phyloP scores from a whole-genome alignment of 225 moss, liverwort and hornwort species.

The Pleurozium schreberi region DNA sequence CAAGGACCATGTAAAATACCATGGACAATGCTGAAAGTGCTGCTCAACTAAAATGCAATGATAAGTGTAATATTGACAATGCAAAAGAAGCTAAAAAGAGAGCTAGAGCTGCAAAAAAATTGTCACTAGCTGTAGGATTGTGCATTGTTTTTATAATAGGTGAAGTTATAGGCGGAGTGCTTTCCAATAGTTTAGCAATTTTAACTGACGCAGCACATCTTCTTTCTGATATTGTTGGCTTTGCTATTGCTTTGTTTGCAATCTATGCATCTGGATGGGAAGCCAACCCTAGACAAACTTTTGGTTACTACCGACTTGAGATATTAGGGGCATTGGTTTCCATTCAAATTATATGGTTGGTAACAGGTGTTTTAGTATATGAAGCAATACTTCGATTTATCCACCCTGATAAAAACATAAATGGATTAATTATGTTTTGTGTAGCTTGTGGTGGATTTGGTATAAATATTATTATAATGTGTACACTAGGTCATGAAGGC shows the following conservation, averaged over 20 bases:
- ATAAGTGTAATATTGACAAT: constrained; percentile 29
- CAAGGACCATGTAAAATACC: not conserved
- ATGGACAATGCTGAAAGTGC: constrained; percentile 7
- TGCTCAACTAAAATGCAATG: constrained; percentile 12
- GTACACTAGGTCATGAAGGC: constrained; percentile 26
- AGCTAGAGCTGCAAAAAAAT: constrained; percentile 17
- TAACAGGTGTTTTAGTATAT: constrained; percentile 56
- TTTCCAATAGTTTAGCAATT: constrained; percentile 59
- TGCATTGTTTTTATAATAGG: constrained; percentile 42
- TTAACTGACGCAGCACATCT: constrained; percentile 61
- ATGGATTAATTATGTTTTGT: constrained; percentile 62
- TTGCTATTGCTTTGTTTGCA: constrained; percentile 55
- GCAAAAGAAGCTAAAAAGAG: not conserved
- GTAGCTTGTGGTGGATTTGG: constrained; percentile 35
- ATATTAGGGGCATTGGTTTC: constrained; percentile 68
- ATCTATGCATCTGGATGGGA: constrained; percentile 60
- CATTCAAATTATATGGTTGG: constrained; percentile 65
- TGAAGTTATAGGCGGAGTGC: constrained; percentile 45
- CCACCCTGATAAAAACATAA: constrained; percentile 15
- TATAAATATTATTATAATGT: constrained; percentile 51
- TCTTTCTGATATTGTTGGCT: constrained; percentile 44
- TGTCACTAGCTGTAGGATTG: constrained; percentile 21
- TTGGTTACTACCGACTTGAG: constrained; percentile 54
- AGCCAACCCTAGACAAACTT: constrained; percentile 47
- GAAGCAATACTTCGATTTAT: constrained; percentile 57